Evolutionary conservation across 768 basidiomycete species (phyloP).

Genomic region (Myochromella boudieri): DNA sequence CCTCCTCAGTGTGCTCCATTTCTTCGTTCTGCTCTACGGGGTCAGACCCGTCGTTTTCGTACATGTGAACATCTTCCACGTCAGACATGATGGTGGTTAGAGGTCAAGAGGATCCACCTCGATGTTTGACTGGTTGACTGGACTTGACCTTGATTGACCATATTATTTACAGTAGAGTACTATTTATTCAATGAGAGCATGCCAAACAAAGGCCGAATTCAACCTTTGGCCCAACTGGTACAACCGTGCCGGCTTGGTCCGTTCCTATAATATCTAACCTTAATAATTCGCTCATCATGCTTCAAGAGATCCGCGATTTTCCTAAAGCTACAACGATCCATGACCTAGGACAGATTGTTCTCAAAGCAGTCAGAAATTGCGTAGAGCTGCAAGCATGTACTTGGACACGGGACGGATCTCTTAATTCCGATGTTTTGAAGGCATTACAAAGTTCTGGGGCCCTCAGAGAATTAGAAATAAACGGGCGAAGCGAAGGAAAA

Average conservation of each 20-base stretch:
- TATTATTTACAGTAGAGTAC: no score
- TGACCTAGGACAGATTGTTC: conserved; percentile 37
- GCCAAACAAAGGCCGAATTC: no score
- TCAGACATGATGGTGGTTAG: conserved; percentile 42
- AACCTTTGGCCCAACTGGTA: no score
- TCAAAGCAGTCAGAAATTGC: conserved; percentile 60
- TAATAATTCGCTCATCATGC: neutral
- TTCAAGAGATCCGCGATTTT: conserved; percentile 70
- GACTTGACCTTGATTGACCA: no score
- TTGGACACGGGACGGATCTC: conserved; percentile 81
- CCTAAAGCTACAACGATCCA: conserved; percentile 47
- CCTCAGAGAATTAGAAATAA: conserved; percentile 66
- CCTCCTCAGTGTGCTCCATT: conserved; percentile 30
- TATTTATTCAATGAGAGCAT: no score
- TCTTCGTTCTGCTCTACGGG: conserved; percentile 42
- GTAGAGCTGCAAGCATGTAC: conserved; percentile 59
- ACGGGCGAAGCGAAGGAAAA: conserved; percentile 58
- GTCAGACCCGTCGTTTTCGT: conserved; percentile 28
- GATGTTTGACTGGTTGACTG: no score
- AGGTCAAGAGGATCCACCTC: no score
- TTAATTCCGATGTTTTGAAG: conserved; percentile 58
- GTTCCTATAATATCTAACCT: conserved; percentile 16
- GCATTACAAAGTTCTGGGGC: conserved; percentile 41
- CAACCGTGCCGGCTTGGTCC: conserved; percentile 62
- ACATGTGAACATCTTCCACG: conserved; percentile 32